phyloP scores from a whole-genome alignment of 345 rosid genomes.

The Brassica incana region DNA sequence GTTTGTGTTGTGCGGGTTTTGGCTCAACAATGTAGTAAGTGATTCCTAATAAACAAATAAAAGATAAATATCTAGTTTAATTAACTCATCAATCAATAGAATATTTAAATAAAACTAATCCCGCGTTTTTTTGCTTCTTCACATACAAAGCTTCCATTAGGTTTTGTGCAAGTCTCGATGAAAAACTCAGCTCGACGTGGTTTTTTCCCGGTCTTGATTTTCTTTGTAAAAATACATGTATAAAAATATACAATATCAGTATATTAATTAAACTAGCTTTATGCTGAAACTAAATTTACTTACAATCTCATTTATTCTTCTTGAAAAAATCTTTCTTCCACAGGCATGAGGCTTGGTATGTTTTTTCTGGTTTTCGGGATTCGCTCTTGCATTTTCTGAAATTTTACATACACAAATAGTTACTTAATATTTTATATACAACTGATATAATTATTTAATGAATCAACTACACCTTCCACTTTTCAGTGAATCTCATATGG shows the following conservation, averaged over 20 bases:
- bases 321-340: neutral
- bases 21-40: neutral
- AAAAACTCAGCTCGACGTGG: neutral
- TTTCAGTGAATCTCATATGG: neutral
- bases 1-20: neutral
- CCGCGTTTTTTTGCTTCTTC: neutral
- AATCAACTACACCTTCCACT: slow-evolving; percentile 8
- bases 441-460: too few relatives aligned
- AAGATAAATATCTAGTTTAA: neutral
- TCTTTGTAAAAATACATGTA: neutral
- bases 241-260: neutral
- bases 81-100: neutral
- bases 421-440: neutral
- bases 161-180: neutral
- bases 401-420: too few relatives aligned
- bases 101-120: neutral
- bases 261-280: neutral
- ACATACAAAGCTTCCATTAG: neutral
- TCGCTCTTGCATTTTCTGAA: neutral
- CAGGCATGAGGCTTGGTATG: neutral
- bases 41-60: neutral
- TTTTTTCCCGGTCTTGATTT: neutral
- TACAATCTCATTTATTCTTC: neutral
- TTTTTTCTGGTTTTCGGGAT: neutral
- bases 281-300: neutral